Evolutionary conservation across 305 asterid genomes (phyloP), one percentile per base, ranked within the genome.

Genomic region (Solanum chacoense): DNA sequence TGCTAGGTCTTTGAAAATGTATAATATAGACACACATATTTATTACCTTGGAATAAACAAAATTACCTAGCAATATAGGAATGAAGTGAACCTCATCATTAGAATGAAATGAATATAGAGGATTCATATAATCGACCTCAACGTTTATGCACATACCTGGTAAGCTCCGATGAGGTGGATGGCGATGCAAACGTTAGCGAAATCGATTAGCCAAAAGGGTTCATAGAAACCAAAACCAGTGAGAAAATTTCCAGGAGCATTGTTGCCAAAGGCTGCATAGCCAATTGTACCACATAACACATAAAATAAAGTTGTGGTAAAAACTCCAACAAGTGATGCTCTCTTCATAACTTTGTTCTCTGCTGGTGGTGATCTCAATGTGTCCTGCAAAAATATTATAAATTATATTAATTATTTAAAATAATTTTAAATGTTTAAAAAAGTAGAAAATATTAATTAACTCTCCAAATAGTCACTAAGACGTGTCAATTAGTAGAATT

Each of bases 181-280:
- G 6, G 85, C 90, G 7, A 90, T 90, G 87, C 90, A 88, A 20
- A 90, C 37, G 59, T 90, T 90, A 1, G 91, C 91, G 1, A 90
- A 7, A 24, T 90, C 91, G 16, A 90, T 73, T 11, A 87, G 88
- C 91, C 91, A 87, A 74, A 84, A 90, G 16, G 91, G 91, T 35
- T 90, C 90, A 6, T 71, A 90, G 90, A 90, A 90, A 22, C 91
- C 91, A 50, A 90, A 90, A 26, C 91, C 90, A 29, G 91, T 90
- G n/a, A 90, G 88, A 13, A 90, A 87, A 55, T 90, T 90, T 22
- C 90, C 88, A 7, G 90, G 91, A 20, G 91, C 90, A 37, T 73
- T 34, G 63, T 88, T 85, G 14, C 91, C 91, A 67, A 90, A 90
- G 45, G 91, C 91, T 8, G 91, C 90, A 59, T 90, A 90, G 50